These are phyloP conservation scores for Coniferiporia weirii DNA, from an alignment of 1,284 basidiomycete species.

Conservation along the genomic window DNA sequence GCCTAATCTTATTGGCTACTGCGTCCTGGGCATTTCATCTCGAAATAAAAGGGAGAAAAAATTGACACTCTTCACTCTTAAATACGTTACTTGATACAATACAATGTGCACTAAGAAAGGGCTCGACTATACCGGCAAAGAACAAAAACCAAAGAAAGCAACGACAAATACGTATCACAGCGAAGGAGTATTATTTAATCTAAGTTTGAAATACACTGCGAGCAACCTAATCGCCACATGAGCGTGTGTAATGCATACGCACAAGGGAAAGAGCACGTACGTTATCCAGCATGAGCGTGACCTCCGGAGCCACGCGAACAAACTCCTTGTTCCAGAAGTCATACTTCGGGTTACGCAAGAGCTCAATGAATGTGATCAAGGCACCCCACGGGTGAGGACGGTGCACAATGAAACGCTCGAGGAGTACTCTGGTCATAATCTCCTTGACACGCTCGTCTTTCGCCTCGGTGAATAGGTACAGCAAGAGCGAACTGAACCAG, in stretches of 20 bases:
- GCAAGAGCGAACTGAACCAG: conserved; percentile 88
- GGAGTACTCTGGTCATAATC: conserved; percentile 84
- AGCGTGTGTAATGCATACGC: neutral
- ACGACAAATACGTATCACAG: conserved; percentile 35
- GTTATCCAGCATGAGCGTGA: conserved; percentile 74
- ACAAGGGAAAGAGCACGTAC: conserved; percentile 39
- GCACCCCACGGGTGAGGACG: conserved; percentile 98
- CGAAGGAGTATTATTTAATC: conserved; percentile 45
- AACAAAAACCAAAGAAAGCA: conserved; percentile 33
- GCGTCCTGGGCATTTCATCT: neutral
- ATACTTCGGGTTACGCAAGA: conserved; percentile 79
- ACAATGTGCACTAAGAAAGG: conserved; percentile 51
- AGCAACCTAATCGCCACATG: conserved; percentile 46
- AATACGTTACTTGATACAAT: conserved; percentile 57
- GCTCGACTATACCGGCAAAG: conserved; percentile 31
- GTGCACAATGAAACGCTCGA: conserved; percentile 91
- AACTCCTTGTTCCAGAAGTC: conserved; percentile 86
- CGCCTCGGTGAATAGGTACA: conserved; percentile 80
- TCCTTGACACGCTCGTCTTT: conserved; percentile 79
- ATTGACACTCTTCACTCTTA: conserved; percentile 1
- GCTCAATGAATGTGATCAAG: conserved; percentile 88
- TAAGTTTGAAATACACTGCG: conserved; percentile 70
- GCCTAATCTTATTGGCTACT: too few species aligned
- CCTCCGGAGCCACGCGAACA: conserved; percentile 74
- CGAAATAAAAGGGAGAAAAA: neutral